These are phyloP conservation scores for Starmerella floricola DNA, from an alignment of 805 yeast genomes.

Conservation along the genomic window DNA sequence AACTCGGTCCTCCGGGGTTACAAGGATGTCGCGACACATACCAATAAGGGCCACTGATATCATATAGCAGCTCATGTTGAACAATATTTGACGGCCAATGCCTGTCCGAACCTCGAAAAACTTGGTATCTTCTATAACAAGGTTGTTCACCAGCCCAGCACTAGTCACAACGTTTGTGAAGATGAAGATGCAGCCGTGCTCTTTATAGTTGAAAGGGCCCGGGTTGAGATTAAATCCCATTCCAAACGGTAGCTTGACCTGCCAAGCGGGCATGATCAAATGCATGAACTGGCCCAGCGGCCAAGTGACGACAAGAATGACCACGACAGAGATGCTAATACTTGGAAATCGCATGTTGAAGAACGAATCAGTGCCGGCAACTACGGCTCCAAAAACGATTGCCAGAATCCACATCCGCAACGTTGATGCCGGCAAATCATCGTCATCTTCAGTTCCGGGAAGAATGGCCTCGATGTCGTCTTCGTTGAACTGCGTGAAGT, in stretches of 20 bases:
- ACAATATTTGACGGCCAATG: slow-evolving; percentile 46
- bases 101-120: slow-evolving; percentile 35
- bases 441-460: slow-evolving; percentile 34
- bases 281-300: slow-evolving; percentile 50
- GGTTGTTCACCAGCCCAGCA: slow-evolving; percentile 26
- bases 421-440: slow-evolving; percentile 39
- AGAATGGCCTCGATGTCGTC: slow-evolving; percentile 13
- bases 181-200: slow-evolving; percentile 46
- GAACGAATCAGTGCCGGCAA: slow-evolving; percentile 47
- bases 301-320: slow-evolving; percentile 50
- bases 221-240: slow-evolving; percentile 39
- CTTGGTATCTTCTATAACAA: slow-evolving; percentile 33
- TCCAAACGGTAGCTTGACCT: slow-evolving; percentile 23
- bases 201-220: slow-evolving; percentile 52
- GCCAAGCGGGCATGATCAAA: slow-evolving; percentile 28
- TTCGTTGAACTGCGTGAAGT: slow-evolving; percentile 9
- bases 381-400: slow-evolving; percentile 41
- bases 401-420: slow-evolving; percentile 46
- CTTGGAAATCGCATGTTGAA: slow-evolving; percentile 49
- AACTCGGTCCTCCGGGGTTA: slow-evolving; percentile 51
- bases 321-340: slow-evolving; percentile 40
- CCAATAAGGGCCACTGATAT: slow-evolving; percentile 63
- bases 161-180: slow-evolving; percentile 16
- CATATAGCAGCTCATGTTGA: slow-evolving; percentile 45
- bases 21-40: slow-evolving; percentile 43